Evolutionary conservation across 345 rosid species (phyloP).

Genomic region (Hibiscus syriacus): DNA sequence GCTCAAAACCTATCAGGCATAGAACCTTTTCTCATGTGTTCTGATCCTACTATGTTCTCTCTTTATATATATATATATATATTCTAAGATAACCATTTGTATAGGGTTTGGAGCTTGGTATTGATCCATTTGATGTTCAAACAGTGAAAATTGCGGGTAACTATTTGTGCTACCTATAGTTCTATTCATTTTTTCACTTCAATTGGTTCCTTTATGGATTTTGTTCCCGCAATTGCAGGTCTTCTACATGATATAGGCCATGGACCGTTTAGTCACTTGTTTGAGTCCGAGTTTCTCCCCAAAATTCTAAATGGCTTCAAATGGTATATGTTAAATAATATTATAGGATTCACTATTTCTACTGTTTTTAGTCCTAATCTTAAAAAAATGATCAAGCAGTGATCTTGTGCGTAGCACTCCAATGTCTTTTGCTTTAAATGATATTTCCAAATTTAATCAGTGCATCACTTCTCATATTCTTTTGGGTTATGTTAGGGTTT

Average conservation of each 20-base stretch:
- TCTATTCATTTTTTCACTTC: neutral
- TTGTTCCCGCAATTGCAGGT: constrained; percentile 39
- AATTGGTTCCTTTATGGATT: neutral
- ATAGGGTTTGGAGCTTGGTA: constrained; percentile 79
- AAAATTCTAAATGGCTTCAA: constrained; percentile 33
- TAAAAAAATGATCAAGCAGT: neutral
- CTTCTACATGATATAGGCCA: constrained; percentile 94
- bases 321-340: constrained; percentile 43
- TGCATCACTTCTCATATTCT: neutral
- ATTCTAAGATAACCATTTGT: constrained; percentile 8
- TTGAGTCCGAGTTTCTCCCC: constrained; percentile 89
- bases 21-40: constrained; percentile 5
- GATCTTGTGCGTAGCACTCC: neutral
- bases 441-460: neutral
- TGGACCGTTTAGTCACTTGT: constrained; percentile 94
- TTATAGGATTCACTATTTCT: constrained; percentile 3
- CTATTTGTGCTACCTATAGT: neutral
- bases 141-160: constrained; percentile 83
- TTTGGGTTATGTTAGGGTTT: neutral
- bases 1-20: constrained; percentile 63
- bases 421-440: neutral
- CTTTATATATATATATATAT: neutral
- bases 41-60: neutral
- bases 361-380: neutral
- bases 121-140: constrained; percentile 70